Conservation (phyloP, 257 asterid genomes). For the Plantago major region DNA sequence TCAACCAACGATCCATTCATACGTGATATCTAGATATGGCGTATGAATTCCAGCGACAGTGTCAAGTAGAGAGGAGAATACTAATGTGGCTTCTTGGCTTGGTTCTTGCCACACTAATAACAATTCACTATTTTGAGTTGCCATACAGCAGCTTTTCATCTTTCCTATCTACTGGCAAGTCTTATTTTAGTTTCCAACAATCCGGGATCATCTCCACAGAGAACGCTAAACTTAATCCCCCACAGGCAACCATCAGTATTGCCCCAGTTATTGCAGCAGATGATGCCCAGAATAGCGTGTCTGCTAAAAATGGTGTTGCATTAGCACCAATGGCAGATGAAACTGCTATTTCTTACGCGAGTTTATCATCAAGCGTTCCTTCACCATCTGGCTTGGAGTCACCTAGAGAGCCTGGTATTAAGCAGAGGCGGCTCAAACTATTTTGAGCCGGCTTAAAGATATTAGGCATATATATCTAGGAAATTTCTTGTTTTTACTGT, state of each 20-base stretch:
- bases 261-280: background rate
- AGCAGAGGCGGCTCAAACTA: too few species aligned
- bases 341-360: too few species aligned
- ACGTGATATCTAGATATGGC: constrained; percentile 24
- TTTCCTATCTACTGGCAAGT: constrained; percentile 25
- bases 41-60: constrained; percentile 16
- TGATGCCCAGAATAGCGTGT: too few species aligned
- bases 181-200: constrained; percentile 10
- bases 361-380: too few species aligned
- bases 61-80: constrained; percentile 34
- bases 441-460: too few species aligned
- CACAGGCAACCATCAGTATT: constrained; percentile 5
- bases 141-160: constrained; percentile 38
- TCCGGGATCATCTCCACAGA: background rate
- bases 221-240: background rate
- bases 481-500: too few species aligned
- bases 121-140: constrained; percentile 45
- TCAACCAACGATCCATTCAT: background rate
- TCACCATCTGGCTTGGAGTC: too few species aligned
- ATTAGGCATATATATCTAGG: too few species aligned
- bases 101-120: constrained; percentile 35
- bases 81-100: constrained; percentile 38
- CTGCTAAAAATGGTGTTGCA: too few species aligned
- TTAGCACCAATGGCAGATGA: too few species aligned
- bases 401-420: too few species aligned